Conservation (phyloP, 2,329 filamentous ascomycete genomes). For the Trichoderma brevicompactum region DNA sequence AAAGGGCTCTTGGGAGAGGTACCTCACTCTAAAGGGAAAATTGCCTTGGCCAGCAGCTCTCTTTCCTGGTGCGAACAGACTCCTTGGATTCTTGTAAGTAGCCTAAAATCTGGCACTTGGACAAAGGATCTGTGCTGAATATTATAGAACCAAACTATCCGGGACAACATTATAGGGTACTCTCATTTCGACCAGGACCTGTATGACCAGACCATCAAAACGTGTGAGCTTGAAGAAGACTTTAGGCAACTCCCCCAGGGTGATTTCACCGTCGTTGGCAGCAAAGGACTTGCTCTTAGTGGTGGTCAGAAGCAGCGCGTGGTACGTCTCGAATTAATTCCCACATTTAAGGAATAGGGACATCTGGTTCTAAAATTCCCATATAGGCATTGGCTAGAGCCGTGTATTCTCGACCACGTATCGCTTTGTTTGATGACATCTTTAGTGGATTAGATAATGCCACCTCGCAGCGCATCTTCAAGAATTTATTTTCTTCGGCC, state of each 20-base stretch:
- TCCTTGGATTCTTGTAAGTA: slow-evolving; percentile 39
- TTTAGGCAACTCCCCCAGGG: slow-evolving; percentile 41
- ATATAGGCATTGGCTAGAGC: slow-evolving; percentile 45
- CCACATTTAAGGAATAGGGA: not conserved
- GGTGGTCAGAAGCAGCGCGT: slow-evolving; percentile 53
- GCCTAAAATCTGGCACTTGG: too few species aligned
- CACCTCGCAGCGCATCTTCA: slow-evolving; percentile 42
- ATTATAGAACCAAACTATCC: slow-evolving; percentile 39
- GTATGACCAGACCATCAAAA: slow-evolving; percentile 36
- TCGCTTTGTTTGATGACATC: slow-evolving; percentile 46
- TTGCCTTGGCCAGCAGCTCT: slow-evolving; percentile 28
- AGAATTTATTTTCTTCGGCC: slow-evolving; percentile 35
- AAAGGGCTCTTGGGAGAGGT: slow-evolving; percentile 46
- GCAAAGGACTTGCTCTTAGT: slow-evolving; percentile 51
- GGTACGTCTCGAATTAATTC: slow-evolving; percentile 33
- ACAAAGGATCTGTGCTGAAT: slow-evolving; percentile 7
- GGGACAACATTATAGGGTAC: slow-evolving; percentile 43
- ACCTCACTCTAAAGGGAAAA: slow-evolving; percentile 31
- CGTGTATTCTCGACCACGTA: slow-evolving; percentile 41
- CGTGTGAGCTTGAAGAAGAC: slow-evolving; percentile 43
- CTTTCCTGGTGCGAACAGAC: slow-evolving; percentile 43
- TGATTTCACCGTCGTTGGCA: slow-evolving; percentile 49
- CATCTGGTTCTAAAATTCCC: not conserved
- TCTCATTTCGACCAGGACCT: slow-evolving; percentile 35
- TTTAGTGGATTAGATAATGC: slow-evolving; percentile 46